phyloP scores from a whole-genome alignment of 1,284 basidiomycete genomes.

The Nidula niveotomentosa region DNA sequence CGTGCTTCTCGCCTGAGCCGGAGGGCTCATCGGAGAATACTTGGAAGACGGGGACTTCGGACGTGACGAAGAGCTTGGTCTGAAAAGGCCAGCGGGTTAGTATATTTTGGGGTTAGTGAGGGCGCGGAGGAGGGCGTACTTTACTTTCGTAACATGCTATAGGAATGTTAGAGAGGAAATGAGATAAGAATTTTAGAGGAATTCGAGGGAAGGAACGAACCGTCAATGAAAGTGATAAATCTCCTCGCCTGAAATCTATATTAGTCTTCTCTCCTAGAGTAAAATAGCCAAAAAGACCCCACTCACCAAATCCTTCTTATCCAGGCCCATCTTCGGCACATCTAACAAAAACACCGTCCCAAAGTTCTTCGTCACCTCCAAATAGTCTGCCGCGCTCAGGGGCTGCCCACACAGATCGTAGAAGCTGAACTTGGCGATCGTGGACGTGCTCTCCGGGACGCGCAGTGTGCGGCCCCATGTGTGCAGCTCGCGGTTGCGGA shows the following conservation, averaged over 20 bases:
- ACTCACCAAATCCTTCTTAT: conserved; percentile 83
- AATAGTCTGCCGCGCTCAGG: conserved; percentile 92
- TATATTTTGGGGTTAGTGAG: conserved; percentile 1
- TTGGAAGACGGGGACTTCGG: conserved; percentile 85
- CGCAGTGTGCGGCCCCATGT: conserved; percentile 88
- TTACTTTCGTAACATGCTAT: conserved; percentile 90
- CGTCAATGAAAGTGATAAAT: conserved; percentile 98
- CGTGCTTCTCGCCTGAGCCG: conserved; percentile 30
- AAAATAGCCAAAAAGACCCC: not conserved
- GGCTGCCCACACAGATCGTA: conserved; percentile 88
- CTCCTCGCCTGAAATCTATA: conserved; percentile 68
- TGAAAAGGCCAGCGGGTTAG: conserved; percentile 23
- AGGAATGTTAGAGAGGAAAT: not conserved
- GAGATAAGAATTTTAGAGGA: not conserved
- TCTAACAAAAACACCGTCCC: conserved; percentile 87
- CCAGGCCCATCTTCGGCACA: conserved; percentile 87
- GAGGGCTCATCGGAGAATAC: conserved; percentile 79
- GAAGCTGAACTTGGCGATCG: conserved; percentile 88
- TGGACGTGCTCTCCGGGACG: conserved; percentile 79
- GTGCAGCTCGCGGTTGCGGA: conserved; percentile 64
- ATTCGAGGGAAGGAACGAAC: conserved; percentile 34
- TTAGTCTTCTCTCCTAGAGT: not conserved
- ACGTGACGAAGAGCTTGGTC: conserved; percentile 89
- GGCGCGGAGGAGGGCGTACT: conserved; percentile 32
- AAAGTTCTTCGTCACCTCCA: conserved; percentile 91